A percentile compares a stretch with the other conserved stretches of the same genome.
Evolutionary conservation across 2,329 filamentous ascomycete genomes (phyloP).

Genomic region (Cadophora sp.): DNA sequence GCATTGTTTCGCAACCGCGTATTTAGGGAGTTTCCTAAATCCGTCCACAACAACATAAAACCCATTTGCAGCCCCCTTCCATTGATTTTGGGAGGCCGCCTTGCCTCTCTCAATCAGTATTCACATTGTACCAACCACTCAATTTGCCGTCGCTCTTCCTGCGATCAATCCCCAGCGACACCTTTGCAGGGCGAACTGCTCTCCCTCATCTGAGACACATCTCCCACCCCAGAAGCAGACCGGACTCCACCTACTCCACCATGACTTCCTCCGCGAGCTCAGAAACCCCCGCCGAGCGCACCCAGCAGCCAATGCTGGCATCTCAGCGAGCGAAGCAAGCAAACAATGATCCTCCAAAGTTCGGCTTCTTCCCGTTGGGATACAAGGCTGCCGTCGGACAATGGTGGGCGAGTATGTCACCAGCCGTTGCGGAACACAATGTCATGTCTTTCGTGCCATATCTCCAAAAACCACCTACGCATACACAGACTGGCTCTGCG

Average conservation of each 20-base stretch:
- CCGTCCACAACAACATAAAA: slow-evolving; percentile 28
- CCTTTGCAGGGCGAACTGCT: slow-evolving; percentile 39
- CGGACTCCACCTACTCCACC: slow-evolving; percentile 40
- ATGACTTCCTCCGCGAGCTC: slow-evolving; percentile 42
- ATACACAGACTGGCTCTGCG: slow-evolving; percentile 60
- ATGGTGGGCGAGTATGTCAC: slow-evolving; percentile 91
- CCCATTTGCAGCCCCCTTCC: slow-evolving; percentile 14
- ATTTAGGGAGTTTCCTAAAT: slow-evolving; percentile 30
- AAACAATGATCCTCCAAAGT: slow-evolving; percentile 35
- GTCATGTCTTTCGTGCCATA: slow-evolving; percentile 88
- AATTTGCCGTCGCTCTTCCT: slow-evolving; percentile 43
- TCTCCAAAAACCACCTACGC: slow-evolving; percentile 70
- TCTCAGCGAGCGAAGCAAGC: slow-evolving; percentile 52
- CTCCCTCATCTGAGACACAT: slow-evolving; percentile 37
- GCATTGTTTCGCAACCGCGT: slow-evolving; percentile 20
- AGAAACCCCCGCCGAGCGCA: slow-evolving; percentile 44
- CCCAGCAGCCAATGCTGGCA: slow-evolving; percentile 55
- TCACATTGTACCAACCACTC: slow-evolving; percentile 46
- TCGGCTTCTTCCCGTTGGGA: slow-evolving; percentile 78
- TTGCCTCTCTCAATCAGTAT: slow-evolving; percentile 35
- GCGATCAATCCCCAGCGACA: slow-evolving; percentile 41
- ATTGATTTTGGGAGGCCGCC: slow-evolving; percentile 33
- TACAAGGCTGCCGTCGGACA: slow-evolving; percentile 92
- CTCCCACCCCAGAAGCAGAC: slow-evolving; percentile 38
- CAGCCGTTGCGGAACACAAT: slow-evolving; percentile 83